Conservation (phyloP, 2,329 filamentous ascomycete genomes). For the Fusarium decemcellulare region DNA sequence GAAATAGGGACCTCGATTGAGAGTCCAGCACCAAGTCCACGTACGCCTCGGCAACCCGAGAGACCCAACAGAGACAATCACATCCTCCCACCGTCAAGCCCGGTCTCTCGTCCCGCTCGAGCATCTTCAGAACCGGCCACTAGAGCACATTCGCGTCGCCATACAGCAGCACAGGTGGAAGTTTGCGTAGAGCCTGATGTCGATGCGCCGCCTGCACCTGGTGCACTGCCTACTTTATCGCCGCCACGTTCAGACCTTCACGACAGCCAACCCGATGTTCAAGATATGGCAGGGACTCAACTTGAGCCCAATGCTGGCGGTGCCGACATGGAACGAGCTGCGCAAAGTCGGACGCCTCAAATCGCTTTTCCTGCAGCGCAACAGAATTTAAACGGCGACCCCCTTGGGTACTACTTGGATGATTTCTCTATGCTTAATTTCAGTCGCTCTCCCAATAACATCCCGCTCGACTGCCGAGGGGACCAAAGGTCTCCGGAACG, state of each 20-base stretch:
- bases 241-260: not conserved
- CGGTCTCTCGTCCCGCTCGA: not conserved
- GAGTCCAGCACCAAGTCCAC: not conserved
- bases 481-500: not conserved
- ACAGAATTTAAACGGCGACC: not conserved
- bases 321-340: not conserved
- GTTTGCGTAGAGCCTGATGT: not conserved
- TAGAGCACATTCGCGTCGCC: not conserved
- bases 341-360: not conserved
- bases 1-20: not conserved
- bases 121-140: not conserved
- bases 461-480: too few relatives aligned
- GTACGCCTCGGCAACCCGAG: not conserved
- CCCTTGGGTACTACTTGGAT: not conserved
- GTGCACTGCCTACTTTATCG: not conserved
- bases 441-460: not conserved
- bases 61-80: too few relatives aligned
- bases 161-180: not conserved
- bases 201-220: not conserved
- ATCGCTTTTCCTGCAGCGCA: not conserved
- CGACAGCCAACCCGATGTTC: not conserved
- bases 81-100: not conserved
- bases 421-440: not conserved
- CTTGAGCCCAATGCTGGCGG: not conserved
- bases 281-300: not conserved